These are phyloP conservation scores for Lactuca sativa DNA, from an alignment of 129 eudicot genomes.

Conservation along the genomic window DNA sequence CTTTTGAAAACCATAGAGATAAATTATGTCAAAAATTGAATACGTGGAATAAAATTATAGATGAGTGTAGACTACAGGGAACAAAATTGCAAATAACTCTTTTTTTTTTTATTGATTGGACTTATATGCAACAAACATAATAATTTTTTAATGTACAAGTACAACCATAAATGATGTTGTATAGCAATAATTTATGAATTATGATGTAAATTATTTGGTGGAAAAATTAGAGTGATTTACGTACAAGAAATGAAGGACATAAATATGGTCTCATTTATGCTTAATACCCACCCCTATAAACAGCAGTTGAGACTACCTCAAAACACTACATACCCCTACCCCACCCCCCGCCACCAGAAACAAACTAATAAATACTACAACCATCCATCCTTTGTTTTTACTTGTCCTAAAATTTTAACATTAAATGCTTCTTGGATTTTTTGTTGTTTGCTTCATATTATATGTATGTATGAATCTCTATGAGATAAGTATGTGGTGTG, in stretches of 20 bases:
- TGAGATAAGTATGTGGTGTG: too few relatives aligned
- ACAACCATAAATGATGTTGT: background rate
- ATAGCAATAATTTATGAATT: background rate
- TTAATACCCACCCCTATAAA: slow-evolving; percentile 31
- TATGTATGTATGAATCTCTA: too few relatives aligned
- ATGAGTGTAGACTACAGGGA: too few relatives aligned
- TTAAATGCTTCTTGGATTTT: slow-evolving; percentile 8
- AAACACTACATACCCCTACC: slow-evolving; percentile 27
- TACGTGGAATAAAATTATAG: too few relatives aligned
- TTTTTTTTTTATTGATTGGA: background rate
- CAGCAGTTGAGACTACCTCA: slow-evolving; percentile 19
- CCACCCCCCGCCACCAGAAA: slow-evolving; percentile 16
- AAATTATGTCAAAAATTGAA: too few relatives aligned
- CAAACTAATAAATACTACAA: slow-evolving; percentile 20
- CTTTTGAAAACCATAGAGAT: too few relatives aligned
- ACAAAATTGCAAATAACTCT: too few relatives aligned
- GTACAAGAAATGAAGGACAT: slow-evolving; percentile 15
- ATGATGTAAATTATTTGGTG: slow-evolving; percentile 21
- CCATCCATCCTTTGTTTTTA: slow-evolving; percentile 9
- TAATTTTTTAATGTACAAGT: background rate
- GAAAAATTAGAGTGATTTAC: slow-evolving; percentile 16
- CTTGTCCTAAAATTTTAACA: background rate
- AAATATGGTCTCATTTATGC: slow-evolving; percentile 29
- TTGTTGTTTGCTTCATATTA: slow-evolving; percentile 2
- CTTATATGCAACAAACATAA: background rate